Conservation (phyloP, 495 filamentous ascomycete species). For the Xylaria grammica region DNA sequence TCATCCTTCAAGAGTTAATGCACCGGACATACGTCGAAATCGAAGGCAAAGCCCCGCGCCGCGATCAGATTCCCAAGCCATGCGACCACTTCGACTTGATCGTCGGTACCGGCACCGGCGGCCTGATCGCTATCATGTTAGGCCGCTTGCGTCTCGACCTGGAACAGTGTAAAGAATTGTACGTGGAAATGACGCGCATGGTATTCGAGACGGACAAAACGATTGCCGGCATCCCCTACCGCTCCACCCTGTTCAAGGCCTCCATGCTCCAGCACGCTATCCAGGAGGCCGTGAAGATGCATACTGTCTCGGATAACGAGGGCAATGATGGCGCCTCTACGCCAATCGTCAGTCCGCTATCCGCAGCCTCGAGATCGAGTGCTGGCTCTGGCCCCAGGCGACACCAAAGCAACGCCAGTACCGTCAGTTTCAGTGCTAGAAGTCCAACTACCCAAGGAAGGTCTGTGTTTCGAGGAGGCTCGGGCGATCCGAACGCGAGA, state of each 20-base stretch:
- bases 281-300: slow-evolving; percentile 82
- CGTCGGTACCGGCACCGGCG: slow-evolving; percentile 91
- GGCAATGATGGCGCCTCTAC: slow-evolving; percentile 66
- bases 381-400: slow-evolving; percentile 44
- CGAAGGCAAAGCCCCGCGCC: slow-evolving; percentile 80
- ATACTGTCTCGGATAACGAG: slow-evolving; percentile 80
- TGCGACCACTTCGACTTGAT: slow-evolving; percentile 99
- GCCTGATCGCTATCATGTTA: slow-evolving; percentile 95
- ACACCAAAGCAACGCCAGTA: slow-evolving; percentile 65
- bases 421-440: slow-evolving; percentile 62
- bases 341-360: slow-evolving; percentile 38
- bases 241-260: slow-evolving; percentile 93
- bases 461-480: slow-evolving; percentile 54
- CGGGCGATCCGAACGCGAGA: slow-evolving; percentile 65
- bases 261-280: slow-evolving; percentile 95
- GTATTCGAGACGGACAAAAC: slow-evolving; percentile 99
- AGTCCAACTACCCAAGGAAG: slow-evolving; percentile 47
- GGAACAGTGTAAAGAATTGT: slow-evolving; percentile 94
- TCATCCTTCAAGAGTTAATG: slow-evolving; percentile 96
- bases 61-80: slow-evolving; percentile 91
- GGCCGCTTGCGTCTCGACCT: slow-evolving; percentile 89
- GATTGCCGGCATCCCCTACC: slow-evolving; percentile 89
- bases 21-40: slow-evolving; percentile 86
- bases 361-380: slow-evolving; percentile 45
- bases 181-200: slow-evolving; percentile 88